Evolutionary conservation across 805 yeast genomes (phyloP), one percentile per base, ranked within the genome.

Genomic region (Myxozyma neotropica): DNA sequence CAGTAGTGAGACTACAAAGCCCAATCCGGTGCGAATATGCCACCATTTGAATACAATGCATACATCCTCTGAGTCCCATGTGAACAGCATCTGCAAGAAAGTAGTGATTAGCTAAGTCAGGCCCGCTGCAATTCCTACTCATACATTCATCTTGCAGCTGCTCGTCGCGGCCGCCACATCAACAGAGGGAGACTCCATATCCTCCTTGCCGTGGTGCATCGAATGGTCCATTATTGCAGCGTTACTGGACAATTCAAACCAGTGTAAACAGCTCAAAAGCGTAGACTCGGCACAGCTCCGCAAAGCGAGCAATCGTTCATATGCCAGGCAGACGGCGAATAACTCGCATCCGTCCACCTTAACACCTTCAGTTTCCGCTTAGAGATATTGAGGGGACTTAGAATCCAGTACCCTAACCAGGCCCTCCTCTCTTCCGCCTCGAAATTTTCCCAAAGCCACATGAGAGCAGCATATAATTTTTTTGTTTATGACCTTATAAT

Each of bases 41-140:
- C 96, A 89, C 88, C 92, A 86, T 57, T 76, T 74, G 71, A 86
- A 87, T 8, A 89, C 80, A 8, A 89, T 82, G 70, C 96, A 89
- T 4, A 88, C 78, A 70, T 88, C 81, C 53, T 80, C 75, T 74
- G 87, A 86, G 62, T 84, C 83, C 92, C 94, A 89, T 4, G 91
- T 87, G 70, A 89, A 86, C 6, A 86, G 67, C 94, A 88, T 89
- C 66, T 62, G 43, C 12, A 12, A 17, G 8, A 29, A 52, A 19
- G 17, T 17, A 8, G 13, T 7, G 3, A 24, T 6, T 13, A n/a
- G 4, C 53, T 26, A 15, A 5, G 17, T 38, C 10, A 6, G n/a
- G 6, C 24, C n/a, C n/a, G n/a, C n/a, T n/a, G n/a, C n/a, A n/a
- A n/a, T n/a, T n/a, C n/a, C n/a, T n/a, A n/a, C n/a, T n/a, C 56